These are phyloP conservation scores for Salix purpurea DNA, from an alignment of 345 rosid genomes.

Conservation along the genomic window DNA sequence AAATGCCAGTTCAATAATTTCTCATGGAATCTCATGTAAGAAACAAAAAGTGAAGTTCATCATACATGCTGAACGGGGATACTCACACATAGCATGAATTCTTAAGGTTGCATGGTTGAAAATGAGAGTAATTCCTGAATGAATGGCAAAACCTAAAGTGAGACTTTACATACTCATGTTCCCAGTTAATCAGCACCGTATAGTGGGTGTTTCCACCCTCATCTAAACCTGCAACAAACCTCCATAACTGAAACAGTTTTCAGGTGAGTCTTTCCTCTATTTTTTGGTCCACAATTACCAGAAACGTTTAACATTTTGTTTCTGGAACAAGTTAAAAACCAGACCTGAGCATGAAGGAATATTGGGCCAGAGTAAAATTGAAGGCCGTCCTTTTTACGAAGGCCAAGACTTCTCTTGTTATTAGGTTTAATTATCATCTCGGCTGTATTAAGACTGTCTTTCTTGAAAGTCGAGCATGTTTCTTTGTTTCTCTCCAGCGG, in stretches of 20 bases:
- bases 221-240: neutral
- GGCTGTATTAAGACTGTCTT: neutral
- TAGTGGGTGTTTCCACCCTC: neutral
- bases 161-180: neutral
- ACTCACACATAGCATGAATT: neutral
- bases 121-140: neutral
- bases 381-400: neutral
- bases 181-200: neutral
- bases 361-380: neutral
- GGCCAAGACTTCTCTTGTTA: neutral
- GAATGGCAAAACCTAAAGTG: neutral
- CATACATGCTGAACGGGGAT: neutral
- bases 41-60: neutral
- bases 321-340: neutral
- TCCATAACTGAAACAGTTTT: neutral
- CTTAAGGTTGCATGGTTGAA: neutral
- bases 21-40: neutral
- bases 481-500: neutral
- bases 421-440: neutral
- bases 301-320: neutral
- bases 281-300: neutral
- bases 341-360: neutral
- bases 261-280: neutral
- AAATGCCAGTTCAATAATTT: neutral
- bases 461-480: neutral